Evolutionary conservation across 176 grass and related monocot species (phyloP).

Genomic region (Rhynchospora breviuscula): DNA sequence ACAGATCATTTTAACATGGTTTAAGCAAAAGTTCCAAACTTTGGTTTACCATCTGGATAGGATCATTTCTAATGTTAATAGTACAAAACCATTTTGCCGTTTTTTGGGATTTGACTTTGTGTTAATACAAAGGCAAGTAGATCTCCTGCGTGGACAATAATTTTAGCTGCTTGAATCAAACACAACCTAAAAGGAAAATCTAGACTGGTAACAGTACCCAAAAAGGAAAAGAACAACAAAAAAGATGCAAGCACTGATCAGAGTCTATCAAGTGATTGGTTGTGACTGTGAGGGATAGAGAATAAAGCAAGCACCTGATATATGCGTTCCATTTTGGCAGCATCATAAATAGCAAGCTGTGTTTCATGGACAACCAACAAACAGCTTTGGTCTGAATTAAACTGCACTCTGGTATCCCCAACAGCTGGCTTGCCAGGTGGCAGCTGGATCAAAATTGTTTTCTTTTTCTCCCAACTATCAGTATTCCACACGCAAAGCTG

Average conservation of each 20-base stretch:
- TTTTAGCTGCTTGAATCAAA: not conserved
- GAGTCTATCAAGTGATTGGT: not conserved
- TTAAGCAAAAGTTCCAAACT: not conserved
- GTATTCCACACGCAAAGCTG: conserved; percentile 83
- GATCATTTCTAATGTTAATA: not conserved
- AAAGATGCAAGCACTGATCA: conserved; percentile 14
- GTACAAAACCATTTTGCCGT: not conserved
- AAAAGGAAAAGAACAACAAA: not conserved
- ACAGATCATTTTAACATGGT: not conserved
- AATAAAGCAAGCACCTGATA: conserved; percentile 50
- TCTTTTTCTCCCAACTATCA: conserved; percentile 87
- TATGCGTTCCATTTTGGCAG: conserved; percentile 76
- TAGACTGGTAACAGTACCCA: not conserved
- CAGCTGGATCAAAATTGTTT: conserved; percentile 57
- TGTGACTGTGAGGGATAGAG: not conserved
- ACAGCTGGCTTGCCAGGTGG: conserved; percentile 64
- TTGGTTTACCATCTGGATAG: not conserved
- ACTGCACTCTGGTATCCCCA: conserved; percentile 88
- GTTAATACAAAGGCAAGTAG: not conserved
- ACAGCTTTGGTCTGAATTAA: conserved; percentile 75
- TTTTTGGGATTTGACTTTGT: not conserved
- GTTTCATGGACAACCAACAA: conserved; percentile 95
- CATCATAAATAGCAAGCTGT: conserved; percentile 85
- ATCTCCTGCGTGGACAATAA: not conserved
- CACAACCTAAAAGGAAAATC: not conserved